Evolutionary conservation across 768 basidiomycete species (phyloP).

Genomic region (Auricularia cornea): DNA sequence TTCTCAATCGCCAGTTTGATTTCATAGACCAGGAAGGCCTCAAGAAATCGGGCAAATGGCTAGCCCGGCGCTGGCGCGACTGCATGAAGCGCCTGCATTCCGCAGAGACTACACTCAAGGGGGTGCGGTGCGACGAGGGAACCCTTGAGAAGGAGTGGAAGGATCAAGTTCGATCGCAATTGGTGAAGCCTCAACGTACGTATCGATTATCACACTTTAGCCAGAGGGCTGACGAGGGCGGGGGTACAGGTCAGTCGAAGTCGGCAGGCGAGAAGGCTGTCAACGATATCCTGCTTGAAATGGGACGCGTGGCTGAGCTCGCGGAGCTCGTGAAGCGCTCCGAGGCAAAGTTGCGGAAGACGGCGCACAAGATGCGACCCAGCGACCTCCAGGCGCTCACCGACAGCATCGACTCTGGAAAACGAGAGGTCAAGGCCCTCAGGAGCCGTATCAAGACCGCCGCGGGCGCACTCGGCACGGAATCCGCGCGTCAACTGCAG

Average conservation of each 20-base stretch:
- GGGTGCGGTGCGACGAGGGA: background rate
- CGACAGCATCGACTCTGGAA: background rate
- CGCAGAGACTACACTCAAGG: background rate
- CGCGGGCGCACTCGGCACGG: background rate
- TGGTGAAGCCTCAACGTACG: background rate
- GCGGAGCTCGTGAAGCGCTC: background rate
- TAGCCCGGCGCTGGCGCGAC: background rate
- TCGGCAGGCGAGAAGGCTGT: background rate
- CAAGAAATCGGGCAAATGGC: background rate
- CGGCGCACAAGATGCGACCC: background rate
- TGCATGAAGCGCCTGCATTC: background rate
- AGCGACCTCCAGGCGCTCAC: background rate
- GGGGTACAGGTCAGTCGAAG: background rate
- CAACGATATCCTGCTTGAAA: background rate
- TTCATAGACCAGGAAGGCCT: background rate
- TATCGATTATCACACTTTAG: too few species aligned
- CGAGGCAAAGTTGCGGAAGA: background rate
- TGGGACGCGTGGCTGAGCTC: background rate
- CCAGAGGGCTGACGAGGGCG: too few species aligned
- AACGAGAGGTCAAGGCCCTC: too few species aligned
- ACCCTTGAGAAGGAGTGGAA: background rate
- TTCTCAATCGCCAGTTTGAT: slow-evolving; percentile 1
- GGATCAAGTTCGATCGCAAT: background rate
- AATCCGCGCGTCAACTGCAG: background rate
- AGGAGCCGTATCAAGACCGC: background rate